Percentiles rank a stretch among this genome's conserved stretches.
These are phyloP conservation scores for Lecanicillium sp. DNA, from an alignment of 2,329 filamentous ascomycete genomes.

Conservation along the genomic window DNA sequence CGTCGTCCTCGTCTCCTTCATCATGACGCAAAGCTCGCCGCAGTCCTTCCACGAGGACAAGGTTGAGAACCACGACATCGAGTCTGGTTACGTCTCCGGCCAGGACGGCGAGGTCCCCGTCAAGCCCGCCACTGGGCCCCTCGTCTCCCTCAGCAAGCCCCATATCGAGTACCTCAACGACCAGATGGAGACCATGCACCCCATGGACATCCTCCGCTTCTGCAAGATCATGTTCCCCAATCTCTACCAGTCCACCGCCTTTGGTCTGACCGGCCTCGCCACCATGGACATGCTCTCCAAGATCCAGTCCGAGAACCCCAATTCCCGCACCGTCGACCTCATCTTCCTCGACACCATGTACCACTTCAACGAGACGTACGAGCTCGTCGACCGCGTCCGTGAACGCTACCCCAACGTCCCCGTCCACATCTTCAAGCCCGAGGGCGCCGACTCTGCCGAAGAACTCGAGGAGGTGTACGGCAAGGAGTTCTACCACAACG, in stretches of 20 bases:
- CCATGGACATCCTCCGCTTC: slow-evolving; percentile 89
- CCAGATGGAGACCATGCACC: slow-evolving; percentile 80
- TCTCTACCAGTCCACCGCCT: slow-evolving; percentile 81
- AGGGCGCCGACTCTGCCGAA: slow-evolving; percentile 61
- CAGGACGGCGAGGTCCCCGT: slow-evolving; percentile 35
- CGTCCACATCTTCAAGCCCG: slow-evolving; percentile 86
- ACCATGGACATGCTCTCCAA: slow-evolving; percentile 82
- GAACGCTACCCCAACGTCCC: slow-evolving; percentile 70
- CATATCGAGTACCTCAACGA: slow-evolving; percentile 89
- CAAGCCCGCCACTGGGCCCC: slow-evolving; percentile 48
- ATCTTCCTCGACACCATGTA: slow-evolving; percentile 82
- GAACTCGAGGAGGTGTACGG: slow-evolving; percentile 83
- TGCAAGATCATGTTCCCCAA: slow-evolving; percentile 84
- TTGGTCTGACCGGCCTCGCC: slow-evolving; percentile 73
- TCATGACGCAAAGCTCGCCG: slow-evolving; percentile 34
- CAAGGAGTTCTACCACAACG: slow-evolving; percentile 73
- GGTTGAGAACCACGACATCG: slow-evolving; percentile 43
- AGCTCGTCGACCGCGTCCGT: slow-evolving; percentile 67
- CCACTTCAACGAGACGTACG: slow-evolving; percentile 73
- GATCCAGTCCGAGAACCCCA: slow-evolving; percentile 57
- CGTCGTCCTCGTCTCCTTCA: slow-evolving; percentile 28
- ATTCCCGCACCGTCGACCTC: slow-evolving; percentile 54
- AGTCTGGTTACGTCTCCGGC: slow-evolving; percentile 79
- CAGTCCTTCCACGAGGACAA: slow-evolving; percentile 35
- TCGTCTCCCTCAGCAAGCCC: slow-evolving; percentile 77